Base-by-base conservation (phyloP, 768 basidiomycete species). In the Filobasidium wieringae region DNA sequence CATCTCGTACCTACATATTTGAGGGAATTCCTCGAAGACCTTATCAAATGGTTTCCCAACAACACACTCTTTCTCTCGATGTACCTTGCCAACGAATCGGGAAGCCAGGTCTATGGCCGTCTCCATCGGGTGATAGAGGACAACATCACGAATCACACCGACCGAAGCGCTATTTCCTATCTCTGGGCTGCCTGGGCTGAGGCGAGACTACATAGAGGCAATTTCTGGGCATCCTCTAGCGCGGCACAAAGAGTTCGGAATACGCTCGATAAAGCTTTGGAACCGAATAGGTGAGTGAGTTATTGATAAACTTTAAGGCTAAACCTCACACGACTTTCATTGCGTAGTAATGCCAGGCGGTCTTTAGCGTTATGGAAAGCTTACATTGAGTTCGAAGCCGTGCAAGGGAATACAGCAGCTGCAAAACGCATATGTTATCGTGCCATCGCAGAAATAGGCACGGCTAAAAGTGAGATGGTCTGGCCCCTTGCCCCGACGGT, bases 341-440 rank as follows among this genome's bases (percentile, higher is more conserved):
- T 49, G 39, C 11, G 8, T 1, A 17, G 14, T 49, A 75, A 73
- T 0, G 73, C 72, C 0, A 61, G 61, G 30, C 62, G 67, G 1
- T 74, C 67, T 0, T 57, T 72, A 1, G 60, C 68, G 0, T 34
- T 77, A 0, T 77, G 75, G 74, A 64, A 60, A 29, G 62, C 75
- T 7, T 76, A 73, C 51, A 75, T 76, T 65, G 74, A 77, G 14
- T 76, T 75, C 49, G 75, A 75, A 59, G 51, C 66, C 22, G 56
- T 67, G 4, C 71, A 72, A 59, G 66, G 66, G 5, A 63, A 68
- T 19, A 33, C 53, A 0, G 34, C 58, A 3, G 58, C 63, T 1
- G 76, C 72, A 2, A 76, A 77, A 47, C 59, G 63, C 11, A 64
- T 76, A 15, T 68, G 75, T 32, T 75, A 73, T 51, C 64, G 72